Conservation (phyloP, 139 green algal genomes). For the Chlorella ohadii region DNA sequence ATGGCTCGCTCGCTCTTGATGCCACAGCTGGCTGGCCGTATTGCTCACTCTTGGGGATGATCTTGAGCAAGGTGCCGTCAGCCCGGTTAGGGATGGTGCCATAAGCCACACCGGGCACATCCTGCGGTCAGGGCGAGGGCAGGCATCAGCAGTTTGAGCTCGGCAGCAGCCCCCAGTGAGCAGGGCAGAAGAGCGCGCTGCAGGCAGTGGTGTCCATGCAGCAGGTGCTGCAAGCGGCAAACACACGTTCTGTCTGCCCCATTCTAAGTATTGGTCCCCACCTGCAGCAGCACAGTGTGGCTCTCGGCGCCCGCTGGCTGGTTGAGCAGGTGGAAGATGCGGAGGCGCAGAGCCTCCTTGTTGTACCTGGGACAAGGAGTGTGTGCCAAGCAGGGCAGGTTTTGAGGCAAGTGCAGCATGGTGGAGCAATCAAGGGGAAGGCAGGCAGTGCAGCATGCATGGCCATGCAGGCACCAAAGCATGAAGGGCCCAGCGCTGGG, state of each 20-base stretch:
- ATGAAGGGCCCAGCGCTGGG: no score
- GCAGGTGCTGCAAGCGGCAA: no score
- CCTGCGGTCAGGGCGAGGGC: constrained; percentile 27
- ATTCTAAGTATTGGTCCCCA: background rate
- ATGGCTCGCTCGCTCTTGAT: no score
- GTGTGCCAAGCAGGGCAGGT: no score
- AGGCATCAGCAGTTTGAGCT: background rate
- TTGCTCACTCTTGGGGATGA: constrained; percentile 39
- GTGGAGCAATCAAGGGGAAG: no score
- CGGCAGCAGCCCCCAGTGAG: no score
- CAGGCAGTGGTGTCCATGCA: no score
- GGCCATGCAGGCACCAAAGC: no score
- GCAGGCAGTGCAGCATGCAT: no score
- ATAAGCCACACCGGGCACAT: constrained; percentile 62
- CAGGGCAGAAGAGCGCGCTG: no score
- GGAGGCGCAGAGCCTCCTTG: constrained; percentile 64
- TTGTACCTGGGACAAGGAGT: constrained; percentile 50
- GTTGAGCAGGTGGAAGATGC: constrained; percentile 70
- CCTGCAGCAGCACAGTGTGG: constrained; percentile 60
- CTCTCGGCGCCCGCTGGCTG: constrained; percentile 50
- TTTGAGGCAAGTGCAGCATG: background rate
- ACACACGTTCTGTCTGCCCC: background rate
- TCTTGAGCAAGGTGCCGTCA: constrained; percentile 32
- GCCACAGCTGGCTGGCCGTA: no score
- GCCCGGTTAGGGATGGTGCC: constrained; percentile 48